Conservation (phyloP, 371 early-diverging fungal species). For the Choanephora cucurbitarum region DNA sequence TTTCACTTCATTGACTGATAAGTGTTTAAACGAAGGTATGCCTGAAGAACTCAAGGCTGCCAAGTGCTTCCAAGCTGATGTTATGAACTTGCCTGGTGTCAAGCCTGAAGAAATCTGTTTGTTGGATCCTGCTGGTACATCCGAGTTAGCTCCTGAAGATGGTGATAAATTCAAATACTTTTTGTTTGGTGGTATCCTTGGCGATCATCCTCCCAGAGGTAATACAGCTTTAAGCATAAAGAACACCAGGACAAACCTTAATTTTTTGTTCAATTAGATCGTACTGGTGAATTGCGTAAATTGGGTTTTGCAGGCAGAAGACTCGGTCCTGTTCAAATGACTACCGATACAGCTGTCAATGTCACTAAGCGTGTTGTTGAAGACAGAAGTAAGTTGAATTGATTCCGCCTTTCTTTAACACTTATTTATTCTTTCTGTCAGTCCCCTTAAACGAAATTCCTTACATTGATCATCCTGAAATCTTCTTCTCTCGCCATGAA, state of each 20-base stretch:
- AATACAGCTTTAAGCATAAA: too few species aligned
- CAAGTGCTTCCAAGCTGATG: slow-evolving; percentile 60
- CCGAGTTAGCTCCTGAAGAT: slow-evolving; percentile 68
- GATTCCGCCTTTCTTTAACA: background rate
- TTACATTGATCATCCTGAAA: slow-evolving; percentile 77
- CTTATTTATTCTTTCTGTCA: slow-evolving; percentile 10
- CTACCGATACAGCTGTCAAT: slow-evolving; percentile 68
- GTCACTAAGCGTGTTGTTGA: slow-evolving; percentile 64
- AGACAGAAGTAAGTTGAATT: slow-evolving; percentile 47
- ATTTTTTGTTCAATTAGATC: slow-evolving; percentile 51
- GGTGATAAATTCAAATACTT: slow-evolving; percentile 70
- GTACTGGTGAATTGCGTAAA: slow-evolving; percentile 72
- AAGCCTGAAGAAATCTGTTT: slow-evolving; percentile 67
- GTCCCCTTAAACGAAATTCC: slow-evolving; percentile 65
- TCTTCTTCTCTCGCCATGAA: slow-evolving; percentile 68
- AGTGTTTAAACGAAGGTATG: slow-evolving; percentile 50
- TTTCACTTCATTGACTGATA: slow-evolving; percentile 59
- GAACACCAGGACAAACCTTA: background rate
- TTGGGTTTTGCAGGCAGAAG: slow-evolving; percentile 79
- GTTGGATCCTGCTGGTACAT: slow-evolving; percentile 68
- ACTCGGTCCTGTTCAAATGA: slow-evolving; percentile 79
- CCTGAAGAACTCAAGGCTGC: slow-evolving; percentile 58
- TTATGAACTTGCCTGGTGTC: slow-evolving; percentile 58
- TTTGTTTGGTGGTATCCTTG: slow-evolving; percentile 83
- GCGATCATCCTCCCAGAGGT: slow-evolving; percentile 73